phyloP scores from a whole-genome alignment of 2,329 filamentous ascomycete genomes.

The Blastomyces silverae region DNA sequence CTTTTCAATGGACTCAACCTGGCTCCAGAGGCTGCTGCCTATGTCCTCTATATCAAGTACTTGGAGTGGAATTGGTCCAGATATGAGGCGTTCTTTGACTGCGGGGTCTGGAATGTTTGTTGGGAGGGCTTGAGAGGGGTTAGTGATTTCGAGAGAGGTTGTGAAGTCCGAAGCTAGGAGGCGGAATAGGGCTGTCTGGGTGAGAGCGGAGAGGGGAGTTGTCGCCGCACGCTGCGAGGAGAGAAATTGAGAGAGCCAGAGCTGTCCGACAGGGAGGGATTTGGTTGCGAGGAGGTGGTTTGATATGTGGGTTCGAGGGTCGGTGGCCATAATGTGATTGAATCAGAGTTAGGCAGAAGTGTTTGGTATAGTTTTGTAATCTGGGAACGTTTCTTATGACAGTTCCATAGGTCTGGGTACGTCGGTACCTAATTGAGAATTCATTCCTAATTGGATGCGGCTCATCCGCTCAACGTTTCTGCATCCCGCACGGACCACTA shows the following conservation, averaged over 20 bases:
- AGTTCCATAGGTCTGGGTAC: background rate
- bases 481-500: conserved; percentile 12
- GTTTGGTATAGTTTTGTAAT: background rate
- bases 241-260: conserved; percentile 61
- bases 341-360: background rate
- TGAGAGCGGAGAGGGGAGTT: conserved; percentile 60
- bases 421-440: background rate
- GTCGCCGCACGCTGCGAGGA: conserved; percentile 47
- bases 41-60: conserved; percentile 83
- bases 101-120: conserved; percentile 48
- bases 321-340: conserved; percentile 16
- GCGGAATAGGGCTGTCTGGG: conserved; percentile 73
- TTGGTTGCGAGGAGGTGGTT: conserved; percentile 52
- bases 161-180: conserved; percentile 73
- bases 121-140: conserved; percentile 47
- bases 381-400: background rate
- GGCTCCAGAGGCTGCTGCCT: conserved; percentile 70
- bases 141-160: conserved; percentile 42
- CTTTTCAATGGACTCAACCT: conserved; percentile 64
- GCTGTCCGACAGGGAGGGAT: conserved; percentile 48
- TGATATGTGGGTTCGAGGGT: conserved; percentile 31
- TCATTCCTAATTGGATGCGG: no score
- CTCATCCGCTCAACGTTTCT: background rate
- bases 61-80: conserved; percentile 64
- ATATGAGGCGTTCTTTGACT: conserved; percentile 52